phyloP scores from a whole-genome alignment of 208 protist species.

The Crithidia acanthocephali region DNA sequence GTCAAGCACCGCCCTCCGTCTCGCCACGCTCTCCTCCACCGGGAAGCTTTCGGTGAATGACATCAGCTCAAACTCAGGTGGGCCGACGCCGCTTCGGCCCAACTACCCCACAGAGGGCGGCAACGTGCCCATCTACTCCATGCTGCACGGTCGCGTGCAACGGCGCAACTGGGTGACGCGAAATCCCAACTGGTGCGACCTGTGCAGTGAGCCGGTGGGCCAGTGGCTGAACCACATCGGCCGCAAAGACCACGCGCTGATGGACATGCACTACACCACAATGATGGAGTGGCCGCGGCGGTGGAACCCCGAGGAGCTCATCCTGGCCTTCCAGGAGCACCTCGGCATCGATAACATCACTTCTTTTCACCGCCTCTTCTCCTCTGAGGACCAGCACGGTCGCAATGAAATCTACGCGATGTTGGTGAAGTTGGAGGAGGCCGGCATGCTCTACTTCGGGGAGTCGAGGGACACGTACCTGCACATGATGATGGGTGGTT shows the following conservation, averaged over 20 bases:
- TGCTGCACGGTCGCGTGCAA: conserved; percentile 80
- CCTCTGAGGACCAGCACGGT: conserved; percentile 50
- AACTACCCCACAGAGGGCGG: conserved; percentile 85
- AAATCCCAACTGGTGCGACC: conserved; percentile 88
- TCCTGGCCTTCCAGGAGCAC: conserved; percentile 53
- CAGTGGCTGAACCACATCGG: conserved; percentile 90
- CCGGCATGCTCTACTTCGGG: conserved; percentile 88
- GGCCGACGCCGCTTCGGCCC: conserved; percentile 30
- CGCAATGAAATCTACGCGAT: conserved; percentile 85
- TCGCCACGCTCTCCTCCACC: not conserved
- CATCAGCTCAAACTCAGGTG: not conserved
- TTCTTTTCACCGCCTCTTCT: conserved; percentile 61
- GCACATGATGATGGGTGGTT: conserved; percentile 76
- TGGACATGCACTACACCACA: conserved; percentile 89
- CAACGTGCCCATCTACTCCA: conserved; percentile 86
- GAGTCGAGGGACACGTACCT: conserved; percentile 80
- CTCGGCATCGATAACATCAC: conserved; percentile 57
- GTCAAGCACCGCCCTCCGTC: not conserved
- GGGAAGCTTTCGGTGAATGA: conserved; percentile 8
- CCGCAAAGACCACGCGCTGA: conserved; percentile 88
- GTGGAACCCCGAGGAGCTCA: conserved; percentile 80
- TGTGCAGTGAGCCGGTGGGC: conserved; percentile 89
- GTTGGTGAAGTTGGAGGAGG: conserved; percentile 72
- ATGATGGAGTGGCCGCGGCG: conserved; percentile 78
- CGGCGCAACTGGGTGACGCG: conserved; percentile 88